phyloP scores from a whole-genome alignment of 768 basidiomycete species.

The Leucosporidium scottii region DNA sequence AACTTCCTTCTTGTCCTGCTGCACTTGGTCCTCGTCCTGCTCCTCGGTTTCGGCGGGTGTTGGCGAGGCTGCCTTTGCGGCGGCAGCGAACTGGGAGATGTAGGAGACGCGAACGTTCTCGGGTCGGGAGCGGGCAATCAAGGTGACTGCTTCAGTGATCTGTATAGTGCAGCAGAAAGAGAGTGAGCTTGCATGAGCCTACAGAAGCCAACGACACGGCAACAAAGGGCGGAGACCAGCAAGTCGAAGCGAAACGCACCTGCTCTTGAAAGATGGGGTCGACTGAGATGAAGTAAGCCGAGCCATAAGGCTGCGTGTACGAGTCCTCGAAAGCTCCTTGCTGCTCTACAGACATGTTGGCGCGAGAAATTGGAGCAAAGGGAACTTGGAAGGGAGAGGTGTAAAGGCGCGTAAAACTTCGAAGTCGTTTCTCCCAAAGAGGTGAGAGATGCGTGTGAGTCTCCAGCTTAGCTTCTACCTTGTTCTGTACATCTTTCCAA shows the following conservation, averaged over 20 bases:
- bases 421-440: too few relatives aligned
- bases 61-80: conserved; percentile 12
- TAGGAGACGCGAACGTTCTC: conserved; percentile 13
- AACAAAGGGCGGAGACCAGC: neutral
- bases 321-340: conserved; percentile 24
- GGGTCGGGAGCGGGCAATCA: conserved; percentile 18
- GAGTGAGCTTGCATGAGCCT: neutral
- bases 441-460: too few relatives aligned
- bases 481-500: neutral
- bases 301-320: conserved; percentile 15
- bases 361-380: too few relatives aligned
- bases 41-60: neutral
- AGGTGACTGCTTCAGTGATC: conserved; percentile 14
- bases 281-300: conserved; percentile 24
- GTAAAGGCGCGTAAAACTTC: neutral
- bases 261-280: conserved; percentile 26
- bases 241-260: too few relatives aligned
- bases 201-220: neutral
- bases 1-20: neutral
- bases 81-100: conserved; percentile 5
- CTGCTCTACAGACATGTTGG: conserved; percentile 6
- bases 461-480: too few relatives aligned
- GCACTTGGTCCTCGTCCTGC: neutral
- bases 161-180: neutral
- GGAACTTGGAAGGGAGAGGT: too few relatives aligned